phyloP scores from a whole-genome alignment of 2,329 filamentous ascomycete species.

The Penicillium sumatraense region DNA sequence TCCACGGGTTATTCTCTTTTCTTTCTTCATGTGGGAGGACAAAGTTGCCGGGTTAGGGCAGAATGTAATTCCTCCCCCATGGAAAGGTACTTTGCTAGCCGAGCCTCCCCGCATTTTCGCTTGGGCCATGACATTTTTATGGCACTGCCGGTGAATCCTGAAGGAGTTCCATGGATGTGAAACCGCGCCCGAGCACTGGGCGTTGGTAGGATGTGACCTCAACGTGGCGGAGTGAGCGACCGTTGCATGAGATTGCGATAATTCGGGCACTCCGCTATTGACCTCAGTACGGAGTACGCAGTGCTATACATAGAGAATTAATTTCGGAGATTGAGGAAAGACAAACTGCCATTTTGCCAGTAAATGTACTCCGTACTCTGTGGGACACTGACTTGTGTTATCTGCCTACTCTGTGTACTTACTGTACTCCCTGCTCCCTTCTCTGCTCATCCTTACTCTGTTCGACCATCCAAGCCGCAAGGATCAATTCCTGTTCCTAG shows the following conservation, averaged over 20 bases:
- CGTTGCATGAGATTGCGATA: neutral
- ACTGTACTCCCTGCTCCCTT: neutral
- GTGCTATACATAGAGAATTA: neutral
- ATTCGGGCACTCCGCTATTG: neutral
- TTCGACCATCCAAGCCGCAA: neutral
- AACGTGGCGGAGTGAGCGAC: neutral
- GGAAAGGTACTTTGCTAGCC: neutral
- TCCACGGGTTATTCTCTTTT: neutral
- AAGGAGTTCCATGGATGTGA: constrained; percentile 3
- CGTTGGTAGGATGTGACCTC: neutral
- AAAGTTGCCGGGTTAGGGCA: neutral
- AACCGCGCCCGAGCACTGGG: constrained; percentile 2
- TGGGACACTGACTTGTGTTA: too few species aligned
- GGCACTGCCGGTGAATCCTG: neutral
- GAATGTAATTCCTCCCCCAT: neutral
- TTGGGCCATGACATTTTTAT: neutral
- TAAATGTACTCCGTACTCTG: too few species aligned
- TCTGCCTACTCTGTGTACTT: neutral
- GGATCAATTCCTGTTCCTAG: neutral
- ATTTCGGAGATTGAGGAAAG: neutral
- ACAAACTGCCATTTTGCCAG: too few species aligned
- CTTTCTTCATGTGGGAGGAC: neutral
- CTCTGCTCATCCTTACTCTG: neutral
- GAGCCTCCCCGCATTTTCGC: constrained; percentile 8
- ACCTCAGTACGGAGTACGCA: neutral